Base-by-base conservation (phyloP, 352 stramenopile genomes). In the Phytophthora pini region DNA sequence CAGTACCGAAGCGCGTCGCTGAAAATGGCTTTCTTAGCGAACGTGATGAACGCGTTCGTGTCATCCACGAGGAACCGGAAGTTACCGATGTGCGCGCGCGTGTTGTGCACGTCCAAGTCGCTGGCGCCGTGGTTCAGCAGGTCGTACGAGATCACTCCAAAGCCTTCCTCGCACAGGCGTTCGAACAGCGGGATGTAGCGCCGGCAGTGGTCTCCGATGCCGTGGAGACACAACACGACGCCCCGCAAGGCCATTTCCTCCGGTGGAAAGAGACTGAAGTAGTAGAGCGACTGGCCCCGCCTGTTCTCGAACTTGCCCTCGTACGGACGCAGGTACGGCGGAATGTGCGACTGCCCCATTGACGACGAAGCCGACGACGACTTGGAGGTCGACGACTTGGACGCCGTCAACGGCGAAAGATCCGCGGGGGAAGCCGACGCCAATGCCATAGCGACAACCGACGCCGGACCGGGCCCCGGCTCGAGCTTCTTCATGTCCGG, bases 131-230 rank as follows among this genome's bases (percentile, higher is more conserved):
- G 79, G 63, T 74, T 71, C 15, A 87, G 27, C 40, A 84, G 57
- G 65, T 89, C 80, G 59, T 85, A 84, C 12, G 80, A 63, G 29
- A 86, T 54, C n/a, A 87, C 77, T 12, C 70, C 80, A 13, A 87
- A 87, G 22, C 73, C 69, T 39, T 73, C 62, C 6, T 62, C 47
- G 43, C 77, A 77, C 53, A 89, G 45, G 5, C 62, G 65, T 58
- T 86, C 70, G 58, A 76, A 87, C 12, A 87, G 46, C 32, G 75
- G 65, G 26, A 77, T 67, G 57, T 83, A 79, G 17, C 80, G 73
- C 22, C 77, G 69, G 26, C 67, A 74, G 62, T 89, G 80, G 56
- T 87, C 77, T 40, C 76, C 76, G 44, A 85, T 74, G 17, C 80
- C 80, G 52, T 89, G 77, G 31, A 89, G 62, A 60, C 77, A 79